These are phyloP conservation scores for Geotrichum klebahnii DNA, from an alignment of 1,139 yeast genomes.

Conservation along the genomic window DNA sequence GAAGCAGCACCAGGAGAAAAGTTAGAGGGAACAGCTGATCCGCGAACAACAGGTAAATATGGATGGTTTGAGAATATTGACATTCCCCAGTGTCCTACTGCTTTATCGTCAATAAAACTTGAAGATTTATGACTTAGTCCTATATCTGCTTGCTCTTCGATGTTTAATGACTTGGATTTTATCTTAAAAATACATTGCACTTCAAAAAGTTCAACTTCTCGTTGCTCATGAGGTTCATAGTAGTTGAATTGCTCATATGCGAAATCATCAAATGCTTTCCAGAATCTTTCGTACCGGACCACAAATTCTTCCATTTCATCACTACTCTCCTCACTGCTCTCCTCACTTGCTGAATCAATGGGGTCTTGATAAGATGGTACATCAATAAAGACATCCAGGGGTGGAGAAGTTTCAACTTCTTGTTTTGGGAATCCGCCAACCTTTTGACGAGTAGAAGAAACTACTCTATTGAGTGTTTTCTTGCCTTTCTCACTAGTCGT, in stretches of 20 bases:
- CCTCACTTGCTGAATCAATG: neutral
- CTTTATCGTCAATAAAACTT: neutral
- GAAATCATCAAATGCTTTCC: constrained; percentile 38
- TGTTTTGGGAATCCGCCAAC: too few species aligned
- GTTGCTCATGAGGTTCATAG: constrained; percentile 35
- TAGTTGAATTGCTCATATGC: constrained; percentile 39
- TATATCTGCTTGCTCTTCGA: neutral
- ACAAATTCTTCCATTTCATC: neutral
- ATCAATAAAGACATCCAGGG: too few species aligned
- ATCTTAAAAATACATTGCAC: constrained; percentile 45
- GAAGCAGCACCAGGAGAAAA: neutral
- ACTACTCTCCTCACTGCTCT: neutral
- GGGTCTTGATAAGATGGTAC: too few species aligned
- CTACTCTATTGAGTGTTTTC: constrained; percentile 17
- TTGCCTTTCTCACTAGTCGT: constrained; percentile 17
- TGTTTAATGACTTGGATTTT: neutral
- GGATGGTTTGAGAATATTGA: constrained; percentile 33
- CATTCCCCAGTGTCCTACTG: constrained; percentile 48
- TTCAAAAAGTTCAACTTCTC: constrained; percentile 65
- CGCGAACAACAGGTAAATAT: constrained; percentile 12
- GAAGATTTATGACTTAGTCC: too few species aligned
- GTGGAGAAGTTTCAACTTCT: too few species aligned
- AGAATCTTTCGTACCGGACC: constrained; percentile 29
- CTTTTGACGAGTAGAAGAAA: constrained; percentile 11
- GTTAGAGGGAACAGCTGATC: constrained; percentile 3